Evolutionary conservation across 2,329 filamentous ascomycete species (phyloP).

Genomic region (Aspergillus tanneri): DNA sequence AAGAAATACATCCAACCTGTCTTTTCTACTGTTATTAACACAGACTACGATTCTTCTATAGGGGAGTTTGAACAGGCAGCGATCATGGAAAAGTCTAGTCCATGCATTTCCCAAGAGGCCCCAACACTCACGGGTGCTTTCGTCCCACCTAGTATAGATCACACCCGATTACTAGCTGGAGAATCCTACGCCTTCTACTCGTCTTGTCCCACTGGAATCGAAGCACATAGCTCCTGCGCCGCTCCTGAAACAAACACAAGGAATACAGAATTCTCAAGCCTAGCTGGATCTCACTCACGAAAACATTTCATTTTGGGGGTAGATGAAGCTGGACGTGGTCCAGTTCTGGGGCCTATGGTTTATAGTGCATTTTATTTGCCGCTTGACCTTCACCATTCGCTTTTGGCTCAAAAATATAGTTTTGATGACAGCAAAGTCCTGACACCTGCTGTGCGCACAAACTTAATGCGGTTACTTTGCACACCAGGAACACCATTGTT

Average conservation of each 20-base stretch:
- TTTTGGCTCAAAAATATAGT: slow-evolving; percentile 75
- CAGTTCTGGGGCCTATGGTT: slow-evolving; percentile 78
- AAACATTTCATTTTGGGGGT: slow-evolving; percentile 66
- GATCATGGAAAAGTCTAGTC: slow-evolving; percentile 37
- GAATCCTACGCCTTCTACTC: slow-evolving; percentile 72
- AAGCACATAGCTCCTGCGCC: neutral
- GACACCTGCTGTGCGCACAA: slow-evolving; percentile 72
- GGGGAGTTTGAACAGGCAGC: no score
- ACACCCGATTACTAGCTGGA: slow-evolving; percentile 58
- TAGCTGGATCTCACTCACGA: neutral
- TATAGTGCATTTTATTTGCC: slow-evolving; percentile 71
- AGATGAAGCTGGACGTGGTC: slow-evolving; percentile 90
- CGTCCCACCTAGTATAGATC: slow-evolving; percentile 68
- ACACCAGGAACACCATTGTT: slow-evolving; percentile 59
- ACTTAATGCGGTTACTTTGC: slow-evolving; percentile 71
- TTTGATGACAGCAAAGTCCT: slow-evolving; percentile 96
- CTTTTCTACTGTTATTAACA: no score
- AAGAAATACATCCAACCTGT: no score
- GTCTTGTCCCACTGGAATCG: slow-evolving; percentile 60
- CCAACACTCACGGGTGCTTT: slow-evolving; percentile 46
- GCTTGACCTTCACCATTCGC: slow-evolving; percentile 63
- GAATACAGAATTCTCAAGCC: neutral
- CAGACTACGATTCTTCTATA: no score
- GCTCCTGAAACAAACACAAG: neutral
- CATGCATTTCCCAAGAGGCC: slow-evolving; percentile 34